A percentile compares a stretch with the other conserved stretches of the same genome.
These are phyloP conservation scores for Selaginella tamariscina DNA, from an alignment of 75 land plant species.

Conservation along the genomic window DNA sequence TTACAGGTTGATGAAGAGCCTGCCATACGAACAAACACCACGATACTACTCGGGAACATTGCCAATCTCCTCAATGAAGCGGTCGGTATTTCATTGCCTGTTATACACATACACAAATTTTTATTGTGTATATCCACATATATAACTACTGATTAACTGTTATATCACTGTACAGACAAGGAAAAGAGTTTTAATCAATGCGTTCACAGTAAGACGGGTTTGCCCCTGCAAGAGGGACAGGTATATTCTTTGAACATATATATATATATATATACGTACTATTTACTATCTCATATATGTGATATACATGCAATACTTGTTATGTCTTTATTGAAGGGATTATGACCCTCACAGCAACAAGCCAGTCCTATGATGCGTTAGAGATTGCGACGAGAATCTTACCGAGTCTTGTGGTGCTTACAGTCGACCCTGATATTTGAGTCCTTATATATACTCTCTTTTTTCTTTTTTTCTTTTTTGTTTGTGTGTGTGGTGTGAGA, in stretches of 20 bases:
- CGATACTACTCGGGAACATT: conserved; percentile 93
- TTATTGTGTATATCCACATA: too few species aligned
- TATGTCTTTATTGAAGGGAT: conserved; percentile 4
- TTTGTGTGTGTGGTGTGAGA: too few species aligned
- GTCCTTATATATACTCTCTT: background rate
- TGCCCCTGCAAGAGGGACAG: conserved; percentile 88
- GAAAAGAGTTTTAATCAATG: conserved; percentile 98
- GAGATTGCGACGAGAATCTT: conserved; percentile 7
- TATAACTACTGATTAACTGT: background rate
- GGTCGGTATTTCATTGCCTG: conserved; percentile 33
- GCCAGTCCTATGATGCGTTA: conserved; percentile 1
- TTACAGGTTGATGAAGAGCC: conserved; percentile 98
- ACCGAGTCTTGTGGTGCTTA: background rate
- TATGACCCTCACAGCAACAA: conserved; percentile 5
- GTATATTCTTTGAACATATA: conserved; percentile 17
- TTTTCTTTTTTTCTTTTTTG: background rate
- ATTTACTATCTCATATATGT: background rate
- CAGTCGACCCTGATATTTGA: conserved; percentile 36
- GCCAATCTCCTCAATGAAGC: conserved; percentile 88
- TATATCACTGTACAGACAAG: conserved; percentile 51
- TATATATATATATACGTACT: background rate
- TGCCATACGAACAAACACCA: conserved; percentile 96
- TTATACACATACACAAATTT: too few species aligned
- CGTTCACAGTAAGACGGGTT: conserved; percentile 94
- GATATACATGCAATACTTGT: too few species aligned